Percentiles rank a stretch among this genome's conserved stretches.
These are phyloP conservation scores for Yarrowia galli DNA, from an alignment of 1,139 yeast species.

Conservation along the genomic window DNA sequence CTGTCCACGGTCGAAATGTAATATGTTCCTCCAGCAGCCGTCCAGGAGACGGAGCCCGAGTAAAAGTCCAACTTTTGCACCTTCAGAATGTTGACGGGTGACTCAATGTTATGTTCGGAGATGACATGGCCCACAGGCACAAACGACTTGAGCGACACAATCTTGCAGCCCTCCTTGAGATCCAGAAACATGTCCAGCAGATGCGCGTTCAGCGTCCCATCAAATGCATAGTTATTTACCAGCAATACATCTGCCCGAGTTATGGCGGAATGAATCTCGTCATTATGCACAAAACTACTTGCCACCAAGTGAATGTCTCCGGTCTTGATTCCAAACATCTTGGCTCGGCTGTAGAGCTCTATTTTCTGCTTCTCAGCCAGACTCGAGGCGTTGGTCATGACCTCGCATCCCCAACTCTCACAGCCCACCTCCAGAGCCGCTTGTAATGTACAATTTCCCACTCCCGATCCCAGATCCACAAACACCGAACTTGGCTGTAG, in stretches of 20 bases:
- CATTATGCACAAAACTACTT: constrained; percentile 72
- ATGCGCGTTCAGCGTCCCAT: constrained; percentile 69
- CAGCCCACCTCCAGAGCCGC: constrained; percentile 90
- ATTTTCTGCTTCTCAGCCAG: constrained; percentile 66
- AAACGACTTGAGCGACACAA: constrained; percentile 79
- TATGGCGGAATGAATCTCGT: constrained; percentile 60
- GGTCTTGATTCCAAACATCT: constrained; percentile 66
- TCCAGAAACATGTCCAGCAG: constrained; percentile 72
- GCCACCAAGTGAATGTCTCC: constrained; percentile 66
- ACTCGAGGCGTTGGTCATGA: constrained; percentile 81
- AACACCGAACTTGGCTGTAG: constrained; percentile 64
- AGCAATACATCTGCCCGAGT: constrained; percentile 73
- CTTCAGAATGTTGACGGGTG: constrained; percentile 64
- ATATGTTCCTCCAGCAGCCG: constrained; percentile 82
- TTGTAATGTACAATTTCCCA: constrained; percentile 89
- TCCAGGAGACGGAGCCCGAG: constrained; percentile 86
- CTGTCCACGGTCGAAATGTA: constrained; percentile 74
- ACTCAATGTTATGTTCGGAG: constrained; percentile 60
- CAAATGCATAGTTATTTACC: constrained; percentile 84
- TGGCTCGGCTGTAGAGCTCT: constrained; percentile 66
- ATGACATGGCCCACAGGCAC: constrained; percentile 63
- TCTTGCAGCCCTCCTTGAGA: constrained; percentile 74
- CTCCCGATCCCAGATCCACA: constrained; percentile 92
- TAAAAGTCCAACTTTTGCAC: constrained; percentile 73
- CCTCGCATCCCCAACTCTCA: constrained; percentile 85